Evolutionary conservation across 805 yeast species (phyloP).

Genomic region (Naumovozyma baii): DNA sequence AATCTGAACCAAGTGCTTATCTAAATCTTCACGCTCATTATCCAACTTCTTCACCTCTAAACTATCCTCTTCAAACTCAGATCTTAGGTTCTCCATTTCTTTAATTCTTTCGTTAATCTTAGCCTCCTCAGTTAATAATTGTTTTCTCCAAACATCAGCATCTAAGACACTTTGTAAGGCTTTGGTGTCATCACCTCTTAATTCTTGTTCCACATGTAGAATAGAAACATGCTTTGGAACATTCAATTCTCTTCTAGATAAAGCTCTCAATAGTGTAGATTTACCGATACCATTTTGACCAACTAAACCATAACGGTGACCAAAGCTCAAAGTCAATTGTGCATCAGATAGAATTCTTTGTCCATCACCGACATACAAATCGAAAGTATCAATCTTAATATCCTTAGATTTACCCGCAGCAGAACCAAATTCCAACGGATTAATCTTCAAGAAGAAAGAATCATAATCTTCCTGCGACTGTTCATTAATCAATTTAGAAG

Average conservation of each 20-base stretch:
- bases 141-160: constrained; percentile 99
- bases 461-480: constrained; percentile 71
- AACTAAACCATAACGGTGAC: constrained; percentile 92
- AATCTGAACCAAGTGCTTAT: constrained; percentile 65
- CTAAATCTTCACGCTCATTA: constrained; percentile 82
- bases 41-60: constrained; percentile 71
- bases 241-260: constrained; percentile 85
- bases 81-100: constrained; percentile 62
- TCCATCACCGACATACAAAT: constrained; percentile 91
- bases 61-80: constrained; percentile 67
- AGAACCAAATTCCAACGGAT: constrained; percentile 83
- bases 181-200: constrained; percentile 81
- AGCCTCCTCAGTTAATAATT: constrained; percentile 64
- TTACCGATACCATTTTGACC: constrained; percentile 99
- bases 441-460: constrained; percentile 87
- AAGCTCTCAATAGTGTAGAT: constrained; percentile 82
- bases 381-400: constrained; percentile 85
- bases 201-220: constrained; percentile 95
- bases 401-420: constrained; percentile 97
- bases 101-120: constrained; percentile 63
- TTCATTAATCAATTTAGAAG: constrained; percentile 75
- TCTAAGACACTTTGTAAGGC: constrained; percentile 95
- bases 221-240: constrained; percentile 94
- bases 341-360: constrained; percentile 86
- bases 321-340: constrained; percentile 75